Conservation (phyloP, 2,329 filamentous ascomycete genomes). For the Neofusicoccum laricinum region DNA sequence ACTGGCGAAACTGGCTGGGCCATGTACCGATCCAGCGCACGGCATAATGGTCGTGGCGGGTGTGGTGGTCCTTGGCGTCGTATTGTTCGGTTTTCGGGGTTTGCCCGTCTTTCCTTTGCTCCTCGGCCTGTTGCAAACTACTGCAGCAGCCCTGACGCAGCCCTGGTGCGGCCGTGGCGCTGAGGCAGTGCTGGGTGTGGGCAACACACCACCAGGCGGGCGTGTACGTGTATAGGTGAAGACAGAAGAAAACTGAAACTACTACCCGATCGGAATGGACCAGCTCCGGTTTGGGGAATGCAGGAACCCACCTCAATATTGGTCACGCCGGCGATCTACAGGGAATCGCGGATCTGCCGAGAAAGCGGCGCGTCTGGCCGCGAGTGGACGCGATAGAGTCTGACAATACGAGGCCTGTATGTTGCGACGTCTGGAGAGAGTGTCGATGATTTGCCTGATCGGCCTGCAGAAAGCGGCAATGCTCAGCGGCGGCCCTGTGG, state of each 20-base stretch:
- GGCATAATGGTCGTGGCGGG: too few species aligned
- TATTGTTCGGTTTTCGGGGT: background rate
- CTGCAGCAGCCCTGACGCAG: background rate
- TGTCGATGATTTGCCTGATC: background rate
- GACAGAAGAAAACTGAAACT: background rate
- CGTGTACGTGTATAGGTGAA: background rate
- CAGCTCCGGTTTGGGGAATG: background rate
- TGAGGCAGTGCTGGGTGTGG: too few species aligned
- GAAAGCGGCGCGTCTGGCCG: background rate
- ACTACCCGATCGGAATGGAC: background rate
- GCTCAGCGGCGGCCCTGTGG: background rate
- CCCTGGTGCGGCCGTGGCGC: background rate
- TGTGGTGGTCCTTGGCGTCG: background rate
- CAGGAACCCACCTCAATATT: conserved; percentile 1
- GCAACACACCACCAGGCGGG: background rate
- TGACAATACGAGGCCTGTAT: background rate
- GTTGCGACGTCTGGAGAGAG: background rate
- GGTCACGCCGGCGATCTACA: background rate
- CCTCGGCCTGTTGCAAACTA: background rate
- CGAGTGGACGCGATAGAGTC: background rate
- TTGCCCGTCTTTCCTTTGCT: background rate
- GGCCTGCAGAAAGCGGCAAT: background rate
- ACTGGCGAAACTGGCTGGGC: background rate
- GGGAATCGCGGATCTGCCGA: background rate
- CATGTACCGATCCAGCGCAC: background rate